phyloP scores from a whole-genome alignment of 495 filamentous ascomycete genomes.

The Penicillium turbatum region DNA sequence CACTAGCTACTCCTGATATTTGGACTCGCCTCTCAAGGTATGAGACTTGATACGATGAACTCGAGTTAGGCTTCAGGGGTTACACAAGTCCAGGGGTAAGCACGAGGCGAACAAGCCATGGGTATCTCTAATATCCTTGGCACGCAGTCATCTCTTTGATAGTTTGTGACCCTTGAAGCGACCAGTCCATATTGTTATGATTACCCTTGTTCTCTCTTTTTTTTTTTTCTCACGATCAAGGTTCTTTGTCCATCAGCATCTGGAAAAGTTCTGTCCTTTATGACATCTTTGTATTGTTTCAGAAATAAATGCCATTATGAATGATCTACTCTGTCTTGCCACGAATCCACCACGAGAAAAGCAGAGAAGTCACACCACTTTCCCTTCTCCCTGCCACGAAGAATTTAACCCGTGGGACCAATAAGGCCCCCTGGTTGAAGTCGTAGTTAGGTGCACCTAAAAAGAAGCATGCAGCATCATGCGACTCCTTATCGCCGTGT shows the following conservation, averaged over 20 bases:
- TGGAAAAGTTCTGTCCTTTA: slow-evolving; percentile 26
- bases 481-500: slow-evolving; percentile 5
- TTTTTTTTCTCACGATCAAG: slow-evolving; percentile 6
- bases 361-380: background rate
- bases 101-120: slow-evolving; percentile 7
- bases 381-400: background rate
- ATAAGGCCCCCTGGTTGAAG: background rate
- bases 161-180: slow-evolving; percentile 25
- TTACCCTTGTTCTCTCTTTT: slow-evolving; percentile 14
- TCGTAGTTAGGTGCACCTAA: background rate
- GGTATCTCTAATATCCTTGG: slow-evolving; percentile 19
- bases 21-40: slow-evolving; percentile 6
- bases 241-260: slow-evolving; percentile 12
- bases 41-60: slow-evolving; percentile 3
- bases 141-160: slow-evolving; percentile 22
- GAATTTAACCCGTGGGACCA: background rate
- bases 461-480: slow-evolving; percentile 1
- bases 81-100: slow-evolving; percentile 4
- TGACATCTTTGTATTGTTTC: slow-evolving; percentile 9
- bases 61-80: slow-evolving; percentile 10
- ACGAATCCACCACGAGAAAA: no score
- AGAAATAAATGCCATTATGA: slow-evolving; percentile 2
- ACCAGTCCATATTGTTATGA: slow-evolving; percentile 29
- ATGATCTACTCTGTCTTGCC: background rate
- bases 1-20: slow-evolving; percentile 19